Evolutionary conservation across 2,329 filamentous ascomycete genomes (phyloP).

Genomic region (Colletotrichum paranaense): DNA sequence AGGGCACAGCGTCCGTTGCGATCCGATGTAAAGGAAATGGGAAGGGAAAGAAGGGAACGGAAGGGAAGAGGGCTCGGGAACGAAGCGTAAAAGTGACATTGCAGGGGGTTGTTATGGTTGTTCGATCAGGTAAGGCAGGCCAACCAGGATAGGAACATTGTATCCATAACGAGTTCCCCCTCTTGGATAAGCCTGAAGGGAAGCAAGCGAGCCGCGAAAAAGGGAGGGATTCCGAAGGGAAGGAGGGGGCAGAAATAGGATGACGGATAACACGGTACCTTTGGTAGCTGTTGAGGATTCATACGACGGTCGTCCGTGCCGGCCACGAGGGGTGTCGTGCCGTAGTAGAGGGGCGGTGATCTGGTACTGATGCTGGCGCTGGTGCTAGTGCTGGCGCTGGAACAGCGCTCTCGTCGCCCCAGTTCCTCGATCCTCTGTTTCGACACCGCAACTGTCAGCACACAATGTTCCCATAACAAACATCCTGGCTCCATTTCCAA

Average conservation of each 20-base stretch:
- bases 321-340: conserved; percentile 48
- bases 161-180: too few relatives aligned
- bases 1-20: conserved; percentile 13
- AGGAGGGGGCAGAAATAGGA: background rate
- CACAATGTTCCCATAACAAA: background rate
- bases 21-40: conserved; percentile 21
- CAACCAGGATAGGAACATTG: background rate
- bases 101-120: conserved; percentile 26
- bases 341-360: conserved; percentile 41
- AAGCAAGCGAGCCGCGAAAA: background rate
- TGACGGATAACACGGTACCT: conserved; percentile 47
- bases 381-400: conserved; percentile 34
- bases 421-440: conserved; percentile 35
- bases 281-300: conserved; percentile 56
- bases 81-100: conserved; percentile 29
- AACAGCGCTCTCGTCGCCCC: conserved; percentile 31
- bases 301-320: conserved; percentile 54
- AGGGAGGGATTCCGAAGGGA: background rate
- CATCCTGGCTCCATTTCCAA: conserved; percentile 6
- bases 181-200: background rate
- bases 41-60: conserved; percentile 35
- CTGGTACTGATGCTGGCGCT: conserved; percentile 42
- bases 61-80: conserved; percentile 9
- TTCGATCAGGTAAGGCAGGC: background rate
- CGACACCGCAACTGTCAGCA: conserved; percentile 22